A percentile compares a stretch with the other conserved stretches of the same genome.
These are phyloP conservation scores for Phaffia australis DNA, from an alignment of 768 basidiomycete genomes.

Conservation along the genomic window DNA sequence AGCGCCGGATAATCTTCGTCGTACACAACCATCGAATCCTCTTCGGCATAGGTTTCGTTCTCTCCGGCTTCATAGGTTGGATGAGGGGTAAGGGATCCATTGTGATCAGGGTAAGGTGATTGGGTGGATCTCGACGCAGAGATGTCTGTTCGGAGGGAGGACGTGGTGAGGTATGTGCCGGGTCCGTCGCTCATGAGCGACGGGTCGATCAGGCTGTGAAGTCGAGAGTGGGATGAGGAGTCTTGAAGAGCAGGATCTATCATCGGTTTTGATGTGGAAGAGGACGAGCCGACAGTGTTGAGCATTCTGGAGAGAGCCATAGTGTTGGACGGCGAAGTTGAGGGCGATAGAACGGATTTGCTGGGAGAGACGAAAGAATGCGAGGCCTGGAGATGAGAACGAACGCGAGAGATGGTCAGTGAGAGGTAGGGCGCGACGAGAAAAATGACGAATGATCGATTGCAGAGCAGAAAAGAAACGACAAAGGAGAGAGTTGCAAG, in stretches of 20 bases:
- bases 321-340: not conserved
- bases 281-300: not conserved
- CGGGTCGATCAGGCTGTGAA: not conserved
- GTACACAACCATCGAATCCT: not conserved
- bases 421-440: no score
- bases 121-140: not conserved
- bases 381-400: no score
- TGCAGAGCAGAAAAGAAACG: no score
- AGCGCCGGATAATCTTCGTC: not conserved
- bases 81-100: not conserved
- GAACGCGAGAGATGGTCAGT: no score
- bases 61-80: not conserved
- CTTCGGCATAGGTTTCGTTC: not conserved
- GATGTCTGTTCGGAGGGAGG: not conserved
- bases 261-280: not conserved
- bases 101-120: not conserved
- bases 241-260: conserved; percentile 9
- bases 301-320: conserved; percentile 8
- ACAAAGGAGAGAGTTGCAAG: no score
- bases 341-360: not conserved
- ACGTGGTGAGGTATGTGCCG: not conserved
- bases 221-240: not conserved
- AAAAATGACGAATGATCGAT: no score
- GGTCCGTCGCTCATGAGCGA: not conserved
- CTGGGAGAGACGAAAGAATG: not conserved